Percentiles rank a stretch among this genome's conserved stretches.
Conservation (phyloP, 805 yeast species). For the Yarrowia hollandica region DNA sequence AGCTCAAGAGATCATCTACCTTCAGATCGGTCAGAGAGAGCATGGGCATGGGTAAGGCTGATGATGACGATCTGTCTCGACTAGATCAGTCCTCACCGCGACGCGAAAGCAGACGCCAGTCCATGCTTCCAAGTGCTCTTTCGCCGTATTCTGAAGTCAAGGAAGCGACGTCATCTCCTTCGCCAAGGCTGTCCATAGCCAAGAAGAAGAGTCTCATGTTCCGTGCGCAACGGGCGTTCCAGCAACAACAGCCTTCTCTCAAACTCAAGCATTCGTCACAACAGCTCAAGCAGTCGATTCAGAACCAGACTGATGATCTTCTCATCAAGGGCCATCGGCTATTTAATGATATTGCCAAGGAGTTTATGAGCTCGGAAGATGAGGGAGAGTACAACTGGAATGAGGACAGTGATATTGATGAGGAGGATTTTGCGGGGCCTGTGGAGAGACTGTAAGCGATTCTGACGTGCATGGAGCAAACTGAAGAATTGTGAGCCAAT, state of each 20-base stretch:
- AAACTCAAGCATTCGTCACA: conserved; percentile 26
- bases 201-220: conserved; percentile 29
- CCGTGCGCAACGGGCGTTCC: conserved; percentile 23
- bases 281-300: conserved; percentile 21
- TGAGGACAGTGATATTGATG: conserved; percentile 25
- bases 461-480: background rate
- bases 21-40: conserved; percentile 18
- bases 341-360: conserved; percentile 24
- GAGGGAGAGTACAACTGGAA: conserved; percentile 19
- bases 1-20: conserved; percentile 21
- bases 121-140: conserved; percentile 4
- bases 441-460: background rate
- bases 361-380: conserved; percentile 20
- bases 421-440: conserved; percentile 16
- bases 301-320: conserved; percentile 17
- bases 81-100: background rate
- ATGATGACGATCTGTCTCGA: background rate
- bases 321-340: conserved; percentile 16
- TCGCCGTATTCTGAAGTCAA: conserved; percentile 12
- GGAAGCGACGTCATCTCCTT: background rate
- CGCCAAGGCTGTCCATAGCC: conserved; percentile 18
- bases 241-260: conserved; percentile 16
- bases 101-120: conserved; percentile 11
- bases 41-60: background rate
- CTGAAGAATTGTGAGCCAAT: background rate